Conservation (phyloP, 768 basidiomycete species). For the Calocybe cyanea region DNA sequence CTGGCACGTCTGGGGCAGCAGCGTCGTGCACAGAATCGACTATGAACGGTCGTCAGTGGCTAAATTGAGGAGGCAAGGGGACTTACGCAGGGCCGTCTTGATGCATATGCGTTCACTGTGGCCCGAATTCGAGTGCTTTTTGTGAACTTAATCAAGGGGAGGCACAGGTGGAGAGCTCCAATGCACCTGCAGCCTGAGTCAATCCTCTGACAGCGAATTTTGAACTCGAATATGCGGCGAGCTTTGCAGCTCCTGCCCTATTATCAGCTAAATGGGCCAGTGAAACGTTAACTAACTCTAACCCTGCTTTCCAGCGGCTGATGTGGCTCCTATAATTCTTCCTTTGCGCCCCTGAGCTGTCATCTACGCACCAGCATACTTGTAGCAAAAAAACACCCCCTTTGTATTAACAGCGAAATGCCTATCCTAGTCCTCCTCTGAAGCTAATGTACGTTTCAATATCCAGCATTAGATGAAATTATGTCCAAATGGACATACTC, state of each 20-base stretch:
- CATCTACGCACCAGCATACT: no score
- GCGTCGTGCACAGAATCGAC: slow-evolving; percentile 3
- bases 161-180: slow-evolving; percentile 33
- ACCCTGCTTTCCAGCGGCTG: slow-evolving; percentile 27
- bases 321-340: slow-evolving; percentile 47
- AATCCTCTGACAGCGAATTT: no score
- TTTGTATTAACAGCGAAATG: slow-evolving; percentile 48
- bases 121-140: slow-evolving; percentile 35
- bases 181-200: no score
- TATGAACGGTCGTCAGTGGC: not conserved
- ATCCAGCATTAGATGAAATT: no score
- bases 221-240: no score
- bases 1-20: not conserved
- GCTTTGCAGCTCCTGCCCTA: no score
- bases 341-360: slow-evolving; percentile 52
- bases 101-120: slow-evolving; percentile 40
- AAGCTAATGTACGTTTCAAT: slow-evolving; percentile 20
- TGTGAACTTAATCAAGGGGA: no score
- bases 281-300: not conserved
- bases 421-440: slow-evolving; percentile 36
- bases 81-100: slow-evolving; percentile 15
- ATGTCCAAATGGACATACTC: slow-evolving; percentile 14
- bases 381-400: no score
- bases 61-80: no score
- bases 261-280: no score